These are phyloP conservation scores for Ustilago cynodontis DNA, from an alignment of 1,284 basidiomycete species.

Conservation along the genomic window DNA sequence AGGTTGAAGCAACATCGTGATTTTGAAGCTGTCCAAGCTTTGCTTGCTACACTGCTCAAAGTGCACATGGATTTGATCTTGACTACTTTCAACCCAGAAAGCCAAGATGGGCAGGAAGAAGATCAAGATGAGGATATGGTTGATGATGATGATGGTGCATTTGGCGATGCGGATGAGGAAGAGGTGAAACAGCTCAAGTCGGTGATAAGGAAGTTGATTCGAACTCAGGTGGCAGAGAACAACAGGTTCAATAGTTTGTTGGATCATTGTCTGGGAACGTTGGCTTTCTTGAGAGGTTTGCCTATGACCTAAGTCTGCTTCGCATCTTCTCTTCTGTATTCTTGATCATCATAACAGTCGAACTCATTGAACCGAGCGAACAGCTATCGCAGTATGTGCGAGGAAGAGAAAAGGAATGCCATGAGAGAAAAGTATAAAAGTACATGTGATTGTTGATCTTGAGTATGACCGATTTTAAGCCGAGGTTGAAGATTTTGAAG, in stretches of 20 bases:
- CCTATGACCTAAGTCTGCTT: conserved; percentile 61
- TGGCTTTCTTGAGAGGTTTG: conserved; percentile 63
- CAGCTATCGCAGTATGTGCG: not conserved
- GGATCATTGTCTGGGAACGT: conserved; percentile 65
- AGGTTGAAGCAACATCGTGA: conserved; percentile 84
- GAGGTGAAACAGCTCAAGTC: conserved; percentile 41
- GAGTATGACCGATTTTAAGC: not conserved
- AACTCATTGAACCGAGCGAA: not conserved
- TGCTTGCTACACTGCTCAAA: conserved; percentile 84
- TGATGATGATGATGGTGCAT: conserved; percentile 19
- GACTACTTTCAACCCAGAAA: conserved; percentile 66
- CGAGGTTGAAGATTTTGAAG: conserved; percentile 1
- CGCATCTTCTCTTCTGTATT: too few relatives aligned
- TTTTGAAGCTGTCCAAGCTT: conserved; percentile 94
- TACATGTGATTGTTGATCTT: conserved; percentile 13
- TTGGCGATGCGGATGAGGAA: conserved; percentile 21
- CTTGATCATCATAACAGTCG: not conserved
- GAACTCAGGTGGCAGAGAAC: conserved; percentile 53
- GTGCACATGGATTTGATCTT: conserved; percentile 79
- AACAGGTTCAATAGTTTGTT: conserved; percentile 57
- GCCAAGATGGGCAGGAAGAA: conserved; percentile 77
- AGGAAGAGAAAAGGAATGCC: not conserved
- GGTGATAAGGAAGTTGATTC: conserved; percentile 51
- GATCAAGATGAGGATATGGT: conserved; percentile 32
- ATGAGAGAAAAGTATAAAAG: conserved; percentile 17